A percentile compares a stretch with the other conserved stretches of the same genome.
These are phyloP conservation scores for Cylindrotheca fusiformis DNA, from an alignment of 108 stramenopile species.

Conservation along the genomic window DNA sequence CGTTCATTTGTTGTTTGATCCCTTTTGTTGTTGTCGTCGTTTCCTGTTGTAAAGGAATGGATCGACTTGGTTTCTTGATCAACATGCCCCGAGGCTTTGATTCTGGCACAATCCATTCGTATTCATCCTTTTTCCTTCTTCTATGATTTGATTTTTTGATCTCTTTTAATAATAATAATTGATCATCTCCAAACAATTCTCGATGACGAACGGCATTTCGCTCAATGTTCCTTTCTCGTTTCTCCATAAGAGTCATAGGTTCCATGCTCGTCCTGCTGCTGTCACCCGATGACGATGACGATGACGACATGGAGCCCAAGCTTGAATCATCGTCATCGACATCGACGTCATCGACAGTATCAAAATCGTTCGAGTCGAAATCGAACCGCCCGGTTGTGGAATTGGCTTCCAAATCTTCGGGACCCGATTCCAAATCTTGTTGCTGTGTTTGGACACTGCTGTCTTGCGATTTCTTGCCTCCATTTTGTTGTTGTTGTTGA, in stretches of 20 bases:
- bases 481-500: too few relatives aligned
- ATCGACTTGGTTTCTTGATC: not conserved
- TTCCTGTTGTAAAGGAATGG: not conserved
- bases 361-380: not conserved
- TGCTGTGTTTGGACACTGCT: too few relatives aligned
- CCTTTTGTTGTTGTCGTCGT: not conserved
- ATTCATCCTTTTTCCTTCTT: not conserved
- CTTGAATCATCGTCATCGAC: not conserved
- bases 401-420: too few relatives aligned
- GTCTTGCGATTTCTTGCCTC: too few relatives aligned
- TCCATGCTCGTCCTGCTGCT: not conserved
- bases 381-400: too few relatives aligned
- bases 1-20: not conserved
- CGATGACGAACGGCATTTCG: slow-evolving; percentile 7
- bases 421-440: too few relatives aligned
- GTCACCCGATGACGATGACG: not conserved
- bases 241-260: slow-evolving; percentile 8
- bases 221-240: slow-evolving; percentile 8
- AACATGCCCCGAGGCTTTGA: slow-evolving; percentile 12
- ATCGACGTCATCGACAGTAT: not conserved
- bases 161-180: not conserved
- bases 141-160: not conserved
- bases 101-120: not conserved
- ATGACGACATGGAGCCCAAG: not conserved
- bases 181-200: not conserved